Evolutionary conservation across 441 rosid genomes (phyloP).

Genomic region (Brassica balearica): DNA sequence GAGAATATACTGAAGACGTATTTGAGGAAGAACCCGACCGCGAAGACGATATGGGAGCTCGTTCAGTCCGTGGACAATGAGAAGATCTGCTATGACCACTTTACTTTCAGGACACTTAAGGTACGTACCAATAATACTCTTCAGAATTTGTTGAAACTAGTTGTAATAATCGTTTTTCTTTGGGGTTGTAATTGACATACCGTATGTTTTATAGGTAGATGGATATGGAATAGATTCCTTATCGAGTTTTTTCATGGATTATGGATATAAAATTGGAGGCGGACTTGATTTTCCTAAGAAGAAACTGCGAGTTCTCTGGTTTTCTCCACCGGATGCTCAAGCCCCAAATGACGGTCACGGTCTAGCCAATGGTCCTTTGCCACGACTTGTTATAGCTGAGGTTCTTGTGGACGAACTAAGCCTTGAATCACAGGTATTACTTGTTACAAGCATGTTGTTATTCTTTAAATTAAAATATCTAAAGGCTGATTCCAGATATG

Average conservation of each 20-base stretch:
- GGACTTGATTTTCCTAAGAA: slow-evolving; percentile 79
- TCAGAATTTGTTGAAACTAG: not conserved
- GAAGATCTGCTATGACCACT: slow-evolving; percentile 71
- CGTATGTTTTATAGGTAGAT: slow-evolving; percentile 51
- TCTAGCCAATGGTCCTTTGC: slow-evolving; percentile 66
- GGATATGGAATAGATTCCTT: slow-evolving; percentile 82
- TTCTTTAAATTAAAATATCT: too few species aligned
- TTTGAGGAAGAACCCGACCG: slow-evolving; percentile 71
- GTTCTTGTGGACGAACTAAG: slow-evolving; percentile 79
- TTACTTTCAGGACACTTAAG: slow-evolving; percentile 83
- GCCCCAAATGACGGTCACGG: slow-evolving; percentile 52
- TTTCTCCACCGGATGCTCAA: slow-evolving; percentile 68
- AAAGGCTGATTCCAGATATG: too few species aligned
- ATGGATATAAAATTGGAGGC: slow-evolving; percentile 71
- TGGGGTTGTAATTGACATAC: not conserved
- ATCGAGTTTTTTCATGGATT: slow-evolving; percentile 79
- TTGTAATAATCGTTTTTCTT: not conserved
- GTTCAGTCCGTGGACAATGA: slow-evolving; percentile 58
- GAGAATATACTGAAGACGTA: slow-evolving; percentile 66
- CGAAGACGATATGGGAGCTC: slow-evolving; percentile 65
- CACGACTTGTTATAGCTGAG: slow-evolving; percentile 80
- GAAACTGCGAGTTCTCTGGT: slow-evolving; percentile 77
- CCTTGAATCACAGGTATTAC: slow-evolving; percentile 69
- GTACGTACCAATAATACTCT: slow-evolving; percentile 25
- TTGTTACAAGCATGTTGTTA: not conserved